These are phyloP conservation scores for Kondoa malvinella DNA, from an alignment of 768 basidiomycete genomes.

Conservation along the genomic window DNA sequence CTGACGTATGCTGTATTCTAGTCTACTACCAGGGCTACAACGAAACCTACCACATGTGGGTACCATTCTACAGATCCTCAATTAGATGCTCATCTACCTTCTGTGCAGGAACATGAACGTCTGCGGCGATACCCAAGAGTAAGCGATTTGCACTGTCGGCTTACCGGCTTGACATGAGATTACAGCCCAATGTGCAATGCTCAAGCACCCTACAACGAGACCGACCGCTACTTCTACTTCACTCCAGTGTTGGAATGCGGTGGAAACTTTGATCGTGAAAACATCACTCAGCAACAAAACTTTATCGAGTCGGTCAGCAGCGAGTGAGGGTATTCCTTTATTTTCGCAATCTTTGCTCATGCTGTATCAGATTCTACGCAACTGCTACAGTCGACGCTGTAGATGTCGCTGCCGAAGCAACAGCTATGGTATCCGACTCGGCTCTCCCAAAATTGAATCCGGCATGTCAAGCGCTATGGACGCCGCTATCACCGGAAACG, in stretches of 20 bases:
- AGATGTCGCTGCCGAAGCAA: too few species aligned
- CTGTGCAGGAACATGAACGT: neutral
- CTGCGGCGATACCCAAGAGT: neutral
- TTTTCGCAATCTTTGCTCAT: too few species aligned
- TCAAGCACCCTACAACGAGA: neutral
- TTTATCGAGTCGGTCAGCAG: neutral
- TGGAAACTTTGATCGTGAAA: neutral
- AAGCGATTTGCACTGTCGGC: neutral
- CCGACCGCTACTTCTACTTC: neutral
- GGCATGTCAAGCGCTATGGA: neutral
- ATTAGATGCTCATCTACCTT: too few species aligned
- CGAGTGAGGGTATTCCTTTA: too few species aligned
- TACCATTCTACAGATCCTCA: too few species aligned
- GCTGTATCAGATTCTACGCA: neutral
- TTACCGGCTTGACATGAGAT: neutral
- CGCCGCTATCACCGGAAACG: neutral
- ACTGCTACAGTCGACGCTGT: neutral
- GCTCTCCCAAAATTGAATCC: neutral
- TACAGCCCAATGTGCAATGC: neutral
- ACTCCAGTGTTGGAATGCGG: neutral
- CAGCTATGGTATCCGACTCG: too few species aligned
- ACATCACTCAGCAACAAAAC: neutral
- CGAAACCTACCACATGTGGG: neutral
- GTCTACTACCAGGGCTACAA: neutral
- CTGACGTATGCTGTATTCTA: neutral